phyloP scores from a whole-genome alignment of 2,329 filamentous ascomycete species.

The Penicillium concentricum region DNA sequence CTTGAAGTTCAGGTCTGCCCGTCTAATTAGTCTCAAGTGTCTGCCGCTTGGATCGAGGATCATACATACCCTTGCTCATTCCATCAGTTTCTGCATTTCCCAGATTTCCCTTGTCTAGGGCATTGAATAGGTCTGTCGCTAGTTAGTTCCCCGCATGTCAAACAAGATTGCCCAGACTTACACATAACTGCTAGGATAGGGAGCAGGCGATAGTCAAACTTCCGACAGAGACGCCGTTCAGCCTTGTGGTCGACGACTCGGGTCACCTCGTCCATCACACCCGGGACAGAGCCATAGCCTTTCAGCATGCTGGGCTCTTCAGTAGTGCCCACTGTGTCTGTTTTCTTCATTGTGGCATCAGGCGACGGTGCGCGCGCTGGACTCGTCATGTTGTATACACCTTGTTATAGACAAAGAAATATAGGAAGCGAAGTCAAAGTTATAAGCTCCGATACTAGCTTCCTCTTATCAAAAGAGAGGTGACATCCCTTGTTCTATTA shows the following conservation, averaged over 20 bases:
- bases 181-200: constrained; percentile 61
- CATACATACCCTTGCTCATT: constrained; percentile 38
- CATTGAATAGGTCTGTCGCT: constrained; percentile 54
- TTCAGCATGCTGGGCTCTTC: constrained; percentile 21
- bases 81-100: constrained; percentile 60
- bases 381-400: constrained; percentile 2
- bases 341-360: constrained; percentile 18
- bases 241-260: constrained; percentile 46
- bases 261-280: constrained; percentile 29
- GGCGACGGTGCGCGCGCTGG: constrained; percentile 7
- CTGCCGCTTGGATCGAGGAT: neutral
- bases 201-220: constrained; percentile 53
- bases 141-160: neutral
- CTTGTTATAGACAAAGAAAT: neutral
- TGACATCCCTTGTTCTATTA: constrained; percentile 18
- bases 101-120: constrained; percentile 51
- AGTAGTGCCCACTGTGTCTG: constrained; percentile 9
- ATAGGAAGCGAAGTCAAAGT: neutral
- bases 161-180: constrained; percentile 18
- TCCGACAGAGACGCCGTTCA: constrained; percentile 52
- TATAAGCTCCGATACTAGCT: neutral
- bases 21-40: neutral
- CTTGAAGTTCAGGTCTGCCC: constrained; percentile 55
- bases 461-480: constrained; percentile 11
- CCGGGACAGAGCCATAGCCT: constrained; percentile 18